These are phyloP conservation scores for Kwoniella pini DNA, from an alignment of 768 basidiomycete genomes.

Conservation along the genomic window DNA sequence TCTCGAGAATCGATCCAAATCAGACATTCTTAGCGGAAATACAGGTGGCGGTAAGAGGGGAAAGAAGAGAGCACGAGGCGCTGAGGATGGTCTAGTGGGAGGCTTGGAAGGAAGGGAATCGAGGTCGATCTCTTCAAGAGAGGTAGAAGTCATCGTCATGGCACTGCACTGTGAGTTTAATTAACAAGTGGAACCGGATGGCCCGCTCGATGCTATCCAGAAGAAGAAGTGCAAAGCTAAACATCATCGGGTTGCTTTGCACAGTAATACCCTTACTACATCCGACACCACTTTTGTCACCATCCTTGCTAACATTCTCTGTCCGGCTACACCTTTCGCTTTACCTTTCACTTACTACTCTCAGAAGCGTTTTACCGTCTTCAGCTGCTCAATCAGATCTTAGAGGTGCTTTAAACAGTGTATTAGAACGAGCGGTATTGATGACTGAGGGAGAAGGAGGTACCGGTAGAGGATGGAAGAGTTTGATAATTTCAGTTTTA, in stretches of 20 bases:
- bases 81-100: slow-evolving; percentile 49
- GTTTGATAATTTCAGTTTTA: slow-evolving; percentile 34
- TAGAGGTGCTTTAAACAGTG: slow-evolving; percentile 18
- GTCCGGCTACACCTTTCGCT: slow-evolving; percentile 46
- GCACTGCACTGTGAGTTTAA: slow-evolving; percentile 35
- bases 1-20: slow-evolving; percentile 24
- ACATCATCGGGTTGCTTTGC: not conserved
- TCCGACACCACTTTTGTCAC: slow-evolving; percentile 32
- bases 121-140: slow-evolving; percentile 15
- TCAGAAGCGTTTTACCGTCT: slow-evolving; percentile 14
- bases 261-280: slow-evolving; percentile 37
- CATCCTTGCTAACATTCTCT: slow-evolving; percentile 37
- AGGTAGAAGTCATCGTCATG: slow-evolving; percentile 27
- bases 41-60: slow-evolving; percentile 40
- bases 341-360: slow-evolving; percentile 23
- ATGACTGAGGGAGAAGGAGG: slow-evolving; percentile 39
- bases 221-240: no score
- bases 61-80: slow-evolving; percentile 50
- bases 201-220: no score
- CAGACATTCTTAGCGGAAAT: slow-evolving; percentile 14
- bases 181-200: no score
- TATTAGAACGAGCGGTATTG: slow-evolving; percentile 34
- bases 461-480: slow-evolving; percentile 44
- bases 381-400: slow-evolving; percentile 11
- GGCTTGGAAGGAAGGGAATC: slow-evolving; percentile 43